Evolutionary conservation across 306 rosid species (phyloP).

Genomic region (Cyamopsis tetragonoloba): DNA sequence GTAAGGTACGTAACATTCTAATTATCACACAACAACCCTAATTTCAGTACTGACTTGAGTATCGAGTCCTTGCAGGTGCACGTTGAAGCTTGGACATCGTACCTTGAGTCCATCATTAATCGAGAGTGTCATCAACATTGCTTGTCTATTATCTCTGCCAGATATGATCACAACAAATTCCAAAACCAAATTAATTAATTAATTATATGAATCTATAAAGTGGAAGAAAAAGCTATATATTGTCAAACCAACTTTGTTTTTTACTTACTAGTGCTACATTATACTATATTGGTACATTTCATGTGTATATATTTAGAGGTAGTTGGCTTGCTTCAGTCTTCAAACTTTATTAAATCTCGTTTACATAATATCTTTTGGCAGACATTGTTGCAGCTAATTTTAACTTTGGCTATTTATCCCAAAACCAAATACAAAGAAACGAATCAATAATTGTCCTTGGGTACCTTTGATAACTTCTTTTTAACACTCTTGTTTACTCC

Average conservation of each 20-base stretch:
- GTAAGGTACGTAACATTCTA: too few species aligned
- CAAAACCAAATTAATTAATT: not conserved
- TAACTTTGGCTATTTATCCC: constrained; percentile 31
- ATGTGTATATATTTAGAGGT: not conserved
- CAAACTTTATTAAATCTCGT: constrained; percentile 29
- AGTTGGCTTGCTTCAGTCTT: constrained; percentile 16
- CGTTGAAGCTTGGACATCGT: too few species aligned
- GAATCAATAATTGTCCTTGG: constrained; percentile 26
- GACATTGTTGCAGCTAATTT: constrained; percentile 33
- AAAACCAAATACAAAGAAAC: constrained; percentile 37
- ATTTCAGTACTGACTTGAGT: too few species aligned
- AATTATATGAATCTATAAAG: not conserved
- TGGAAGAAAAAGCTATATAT: not conserved
- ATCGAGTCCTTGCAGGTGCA: too few species aligned
- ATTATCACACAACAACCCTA: too few species aligned
- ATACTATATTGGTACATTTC: too few species aligned
- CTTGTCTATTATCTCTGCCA: too few species aligned
- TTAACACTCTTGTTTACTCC: not conserved
- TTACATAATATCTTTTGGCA: constrained; percentile 24
- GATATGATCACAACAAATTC: too few species aligned
- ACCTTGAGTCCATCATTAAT: too few species aligned
- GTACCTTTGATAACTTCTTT: constrained; percentile 11
- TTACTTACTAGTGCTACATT: not conserved
- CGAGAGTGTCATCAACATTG: too few species aligned
- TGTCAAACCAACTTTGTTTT: not conserved